Base-by-base conservation (phyloP, 2,329 filamentous ascomycete species). In the Ophiostoma ulmi region DNA sequence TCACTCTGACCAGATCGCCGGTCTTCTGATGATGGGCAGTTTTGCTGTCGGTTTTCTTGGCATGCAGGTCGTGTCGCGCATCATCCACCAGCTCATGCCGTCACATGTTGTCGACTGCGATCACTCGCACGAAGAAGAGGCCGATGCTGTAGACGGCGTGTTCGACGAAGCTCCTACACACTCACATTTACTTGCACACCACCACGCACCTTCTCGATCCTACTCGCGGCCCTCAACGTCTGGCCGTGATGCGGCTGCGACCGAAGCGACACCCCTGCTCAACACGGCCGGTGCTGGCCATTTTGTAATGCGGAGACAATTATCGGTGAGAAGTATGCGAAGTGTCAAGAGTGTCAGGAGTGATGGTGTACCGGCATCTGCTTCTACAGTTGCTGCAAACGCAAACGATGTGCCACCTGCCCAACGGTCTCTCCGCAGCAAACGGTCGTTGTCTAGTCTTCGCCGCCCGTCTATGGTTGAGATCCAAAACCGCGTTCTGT, bases 51-150 rank as follows among this genome's bases (percentile, higher is more conserved):
- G 92, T 13, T 92, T 93, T 74, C 77, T 93, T 52, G 91, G 91
- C 48, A 94, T 94, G 70, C 91, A 93, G 76, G 79, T 88, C 67
- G 78, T 94, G 35, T 94, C 91, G 10, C 85, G 90, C 68, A 78
- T 93, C 36, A 81, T 94, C 70, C 92, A 95, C 76, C 86, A 85
- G 48, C 87, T 88, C 74, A 88, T 94, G 77, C 91, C 92, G 7
- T 91, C 91, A 22, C 90, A 93, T 75, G 89, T 93, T 5, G 91
- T 94, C 70, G 90, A 92, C 77, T 95, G 92, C 79, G 90, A 92
- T 73, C 91, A 93, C 76, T 86, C 84, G 64, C 91, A 94, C 76
- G 84, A 87, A 26, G 80, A 84, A 72, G 77, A 76, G 5, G 63
- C 20, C 20, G 63, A 26, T 13, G 20, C 36, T 3, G 4, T 3